These are phyloP conservation scores for Talaromyces rugulosus DNA, from an alignment of 2,329 filamentous ascomycete genomes.

Conservation along the genomic window DNA sequence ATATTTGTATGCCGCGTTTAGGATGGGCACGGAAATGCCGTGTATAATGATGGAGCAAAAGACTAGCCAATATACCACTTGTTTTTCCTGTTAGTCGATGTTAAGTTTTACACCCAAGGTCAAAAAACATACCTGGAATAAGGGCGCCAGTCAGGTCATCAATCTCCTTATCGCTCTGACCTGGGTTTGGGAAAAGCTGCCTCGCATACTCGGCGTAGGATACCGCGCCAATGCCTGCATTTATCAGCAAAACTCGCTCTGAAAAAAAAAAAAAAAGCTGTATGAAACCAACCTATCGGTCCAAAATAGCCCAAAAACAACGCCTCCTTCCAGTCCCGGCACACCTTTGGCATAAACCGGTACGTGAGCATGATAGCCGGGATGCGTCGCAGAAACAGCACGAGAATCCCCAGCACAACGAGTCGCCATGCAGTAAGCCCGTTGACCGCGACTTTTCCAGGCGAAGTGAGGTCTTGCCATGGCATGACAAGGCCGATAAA, in stretches of 20 bases:
- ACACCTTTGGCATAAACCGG: conserved; percentile 51
- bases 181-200: conserved; percentile 40
- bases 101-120: not conserved
- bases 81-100: not conserved
- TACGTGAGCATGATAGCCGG: conserved; percentile 53
- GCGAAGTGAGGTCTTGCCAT: conserved; percentile 53
- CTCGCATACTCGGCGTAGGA: conserved; percentile 46
- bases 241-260: not conserved
- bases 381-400: conserved; percentile 54
- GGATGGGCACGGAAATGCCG: conserved; percentile 34
- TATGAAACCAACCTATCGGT: conserved; percentile 32
- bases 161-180: conserved; percentile 36
- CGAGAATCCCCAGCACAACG: conserved; percentile 49
- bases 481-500: conserved; percentile 56
- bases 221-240: conserved; percentile 39
- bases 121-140: conserved; percentile 28
- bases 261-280: not conserved
- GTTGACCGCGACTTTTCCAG: conserved; percentile 37
- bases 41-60: conserved; percentile 38
- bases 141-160: conserved; percentile 38
- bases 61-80: conserved; percentile 45
- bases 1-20: conserved; percentile 29
- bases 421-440: conserved; percentile 52
- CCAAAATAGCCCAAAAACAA: conserved; percentile 58
- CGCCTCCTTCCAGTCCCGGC: conserved; percentile 54